Conservation (phyloP, 108 stramenopile genomes). For the Pseudonitzschia pungens region DNA sequence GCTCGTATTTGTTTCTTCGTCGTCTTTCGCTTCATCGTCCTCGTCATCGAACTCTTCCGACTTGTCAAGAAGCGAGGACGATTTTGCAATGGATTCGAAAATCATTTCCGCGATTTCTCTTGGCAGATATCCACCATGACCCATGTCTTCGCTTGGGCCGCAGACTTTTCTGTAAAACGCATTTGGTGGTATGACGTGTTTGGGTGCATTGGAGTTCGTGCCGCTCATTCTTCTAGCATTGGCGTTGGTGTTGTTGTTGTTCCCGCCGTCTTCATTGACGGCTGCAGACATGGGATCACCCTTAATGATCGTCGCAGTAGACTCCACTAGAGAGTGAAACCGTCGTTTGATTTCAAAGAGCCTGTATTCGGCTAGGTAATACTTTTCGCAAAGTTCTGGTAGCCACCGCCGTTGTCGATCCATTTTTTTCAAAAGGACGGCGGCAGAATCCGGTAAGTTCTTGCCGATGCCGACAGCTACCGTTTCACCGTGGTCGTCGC, state of each 20-base stretch:
- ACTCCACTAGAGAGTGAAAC: constrained; percentile 71
- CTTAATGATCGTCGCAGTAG: constrained; percentile 34
- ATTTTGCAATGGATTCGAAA: constrained; percentile 48
- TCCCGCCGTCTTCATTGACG: constrained; percentile 22
- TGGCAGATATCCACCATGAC: constrained; percentile 82
- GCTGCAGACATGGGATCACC: constrained; percentile 45
- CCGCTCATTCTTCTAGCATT: constrained; percentile 6
- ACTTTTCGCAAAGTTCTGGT: constrained; percentile 39
- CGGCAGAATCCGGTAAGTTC: constrained; percentile 33
- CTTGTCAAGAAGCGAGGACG: constrained; percentile 11
- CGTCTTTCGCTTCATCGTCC: constrained; percentile 12
- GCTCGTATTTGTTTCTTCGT: background rate
- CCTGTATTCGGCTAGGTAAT: constrained; percentile 38
- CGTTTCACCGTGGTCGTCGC: background rate
- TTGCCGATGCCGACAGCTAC: background rate
- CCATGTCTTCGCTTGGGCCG: constrained; percentile 53
- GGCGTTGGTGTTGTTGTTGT: constrained; percentile 19
- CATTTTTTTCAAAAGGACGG: constrained; percentile 45
- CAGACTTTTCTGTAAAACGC: constrained; percentile 62
- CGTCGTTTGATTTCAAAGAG: constrained; percentile 79
- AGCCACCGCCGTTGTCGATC: constrained; percentile 33
- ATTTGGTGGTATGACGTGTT: constrained; percentile 58
- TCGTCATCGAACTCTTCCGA: constrained; percentile 28
- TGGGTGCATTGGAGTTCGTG: constrained; percentile 32
- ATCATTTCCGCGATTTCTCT: constrained; percentile 55